These are phyloP conservation scores for Agaricales sp. DNA, from an alignment of 1,284 basidiomycete species.

Conservation along the genomic window DNA sequence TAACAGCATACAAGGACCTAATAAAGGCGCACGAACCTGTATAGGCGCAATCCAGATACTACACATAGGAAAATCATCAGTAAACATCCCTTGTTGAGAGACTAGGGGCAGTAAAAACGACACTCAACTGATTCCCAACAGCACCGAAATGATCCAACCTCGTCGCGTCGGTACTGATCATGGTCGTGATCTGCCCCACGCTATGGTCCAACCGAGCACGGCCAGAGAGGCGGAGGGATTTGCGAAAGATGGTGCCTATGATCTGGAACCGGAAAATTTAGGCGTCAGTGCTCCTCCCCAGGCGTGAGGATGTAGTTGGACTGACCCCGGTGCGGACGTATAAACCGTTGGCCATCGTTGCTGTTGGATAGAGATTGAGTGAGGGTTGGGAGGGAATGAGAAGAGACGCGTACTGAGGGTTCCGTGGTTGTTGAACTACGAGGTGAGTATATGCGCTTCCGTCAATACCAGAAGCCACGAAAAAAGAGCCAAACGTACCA, in stretches of 20 bases:
- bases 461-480: background rate
- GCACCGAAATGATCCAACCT: constrained; percentile 25
- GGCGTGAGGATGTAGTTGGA: too few relatives aligned
- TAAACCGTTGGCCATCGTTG: constrained; percentile 26
- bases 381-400: background rate
- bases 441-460: background rate
- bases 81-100: too few relatives aligned
- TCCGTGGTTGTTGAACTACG: constrained; percentile 24
- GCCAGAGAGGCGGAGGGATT: constrained; percentile 41
- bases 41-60: constrained; percentile 32
- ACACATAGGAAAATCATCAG: constrained; percentile 5
- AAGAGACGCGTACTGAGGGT: constrained; percentile 20
- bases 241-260: constrained; percentile 45
- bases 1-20: background rate
- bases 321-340: constrained; percentile 24
- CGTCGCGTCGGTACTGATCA: constrained; percentile 36
- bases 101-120: background rate
- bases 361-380: constrained; percentile 10
- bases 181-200: constrained; percentile 40
- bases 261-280: constrained; percentile 22
- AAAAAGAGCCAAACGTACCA: constrained; percentile 15
- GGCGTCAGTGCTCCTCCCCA: too few relatives aligned
- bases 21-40: constrained; percentile 19
- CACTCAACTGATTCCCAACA: constrained; percentile 27
- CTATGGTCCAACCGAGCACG: constrained; percentile 37